Percentiles rank a stretch among this genome's conserved stretches.
Evolutionary conservation across 2,329 filamentous ascomycete genomes (phyloP).

Genomic region (Ophiocordyceps polyrhachis-furcata): DNA sequence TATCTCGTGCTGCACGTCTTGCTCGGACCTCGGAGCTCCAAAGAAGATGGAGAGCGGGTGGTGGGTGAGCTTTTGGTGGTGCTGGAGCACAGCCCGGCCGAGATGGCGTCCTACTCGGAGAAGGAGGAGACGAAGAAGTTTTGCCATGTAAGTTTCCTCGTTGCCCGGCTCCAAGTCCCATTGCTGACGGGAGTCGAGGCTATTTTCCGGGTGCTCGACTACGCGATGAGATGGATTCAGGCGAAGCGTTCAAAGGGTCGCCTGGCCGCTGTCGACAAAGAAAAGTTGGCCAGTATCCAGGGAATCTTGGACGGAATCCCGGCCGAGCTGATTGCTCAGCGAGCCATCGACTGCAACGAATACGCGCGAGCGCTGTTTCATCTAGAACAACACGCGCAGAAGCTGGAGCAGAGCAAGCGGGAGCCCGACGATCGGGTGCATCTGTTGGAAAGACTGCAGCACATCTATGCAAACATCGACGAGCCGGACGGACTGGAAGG

Average conservation of each 20-base stretch:
- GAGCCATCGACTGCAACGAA: constrained; percentile 85
- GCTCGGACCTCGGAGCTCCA: constrained; percentile 43
- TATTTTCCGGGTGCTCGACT: constrained; percentile 80
- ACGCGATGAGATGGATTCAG: constrained; percentile 78
- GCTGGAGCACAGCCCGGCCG: constrained; percentile 39
- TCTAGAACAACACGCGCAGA: constrained; percentile 71
- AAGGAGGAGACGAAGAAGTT: constrained; percentile 65
- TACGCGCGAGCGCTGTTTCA: constrained; percentile 86
- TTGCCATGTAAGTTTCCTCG: constrained; percentile 49
- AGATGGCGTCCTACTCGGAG: constrained; percentile 36
- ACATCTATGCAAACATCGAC: constrained; percentile 94
- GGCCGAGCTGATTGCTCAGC: constrained; percentile 52
- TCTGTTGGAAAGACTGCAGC: constrained; percentile 62
- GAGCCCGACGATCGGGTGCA: constrained; percentile 37
- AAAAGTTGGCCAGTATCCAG: constrained; percentile 29
- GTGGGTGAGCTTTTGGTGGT: constrained; percentile 57
- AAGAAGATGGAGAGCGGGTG: constrained; percentile 44
- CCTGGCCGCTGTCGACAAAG: constrained; percentile 21
- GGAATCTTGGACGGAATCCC: constrained; percentile 45
- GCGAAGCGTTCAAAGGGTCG: constrained; percentile 32
- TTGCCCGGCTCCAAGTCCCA: not conserved
- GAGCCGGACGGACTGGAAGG: constrained; percentile 94
- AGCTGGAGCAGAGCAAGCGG: constrained; percentile 24
- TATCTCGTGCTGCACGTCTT: constrained; percentile 74
- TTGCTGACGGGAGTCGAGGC: constrained; percentile 32